phyloP scores from a whole-genome alignment of 1,139 yeast species.

The Kazachstania sp. region DNA sequence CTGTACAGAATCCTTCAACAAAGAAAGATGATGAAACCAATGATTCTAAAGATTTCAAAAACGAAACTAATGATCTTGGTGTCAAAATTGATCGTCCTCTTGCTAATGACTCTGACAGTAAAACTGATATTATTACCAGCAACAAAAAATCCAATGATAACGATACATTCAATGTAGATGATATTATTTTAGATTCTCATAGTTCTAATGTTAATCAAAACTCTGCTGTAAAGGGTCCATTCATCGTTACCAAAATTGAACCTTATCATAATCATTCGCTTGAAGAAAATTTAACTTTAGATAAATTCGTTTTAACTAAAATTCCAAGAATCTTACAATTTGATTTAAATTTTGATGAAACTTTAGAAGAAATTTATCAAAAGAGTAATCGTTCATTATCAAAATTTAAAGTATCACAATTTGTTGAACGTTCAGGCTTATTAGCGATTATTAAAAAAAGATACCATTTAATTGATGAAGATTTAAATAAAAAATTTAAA shows the following conservation, averaged over 20 bases:
- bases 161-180: background rate
- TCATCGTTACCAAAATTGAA: slow-evolving; percentile 29
- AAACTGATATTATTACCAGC: background rate
- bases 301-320: slow-evolving; percentile 29
- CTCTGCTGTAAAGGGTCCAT: slow-evolving; percentile 21
- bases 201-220: background rate
- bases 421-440: slow-evolving; percentile 30
- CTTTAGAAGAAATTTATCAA: slow-evolving; percentile 25
- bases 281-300: slow-evolving; percentile 26
- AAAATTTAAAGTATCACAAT: slow-evolving; percentile 29
- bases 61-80: slow-evolving; percentile 5
- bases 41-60: slow-evolving; percentile 4
- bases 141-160: background rate
- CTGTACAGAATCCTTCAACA: slow-evolving; percentile 8
- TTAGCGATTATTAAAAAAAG: slow-evolving; percentile 26
- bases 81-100: slow-evolving; percentile 4
- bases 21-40: background rate
- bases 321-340: slow-evolving; percentile 29
- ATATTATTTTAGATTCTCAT: background rate
- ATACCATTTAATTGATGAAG: slow-evolving; percentile 26
- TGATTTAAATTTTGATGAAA: slow-evolving; percentile 29
- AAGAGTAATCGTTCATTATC: slow-evolving; percentile 28
- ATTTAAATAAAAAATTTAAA: slow-evolving; percentile 26
- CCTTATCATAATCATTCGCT: slow-evolving; percentile 31
- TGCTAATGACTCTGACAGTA: background rate